Base-by-base conservation (phyloP, 148 eudicot genomes). In the Chenopodium album region DNA sequence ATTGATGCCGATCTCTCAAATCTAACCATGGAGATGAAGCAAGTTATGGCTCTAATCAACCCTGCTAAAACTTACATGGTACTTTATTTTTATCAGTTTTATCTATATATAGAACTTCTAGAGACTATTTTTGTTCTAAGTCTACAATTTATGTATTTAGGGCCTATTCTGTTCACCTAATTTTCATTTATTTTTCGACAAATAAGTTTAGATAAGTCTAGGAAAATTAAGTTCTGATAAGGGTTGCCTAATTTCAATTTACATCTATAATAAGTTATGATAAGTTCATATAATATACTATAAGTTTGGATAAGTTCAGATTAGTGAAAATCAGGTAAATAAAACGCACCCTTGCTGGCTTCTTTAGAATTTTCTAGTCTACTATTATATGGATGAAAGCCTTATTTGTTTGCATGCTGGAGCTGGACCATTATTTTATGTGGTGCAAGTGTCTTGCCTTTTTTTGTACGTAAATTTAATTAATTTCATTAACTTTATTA, bases 51-150 rank as follows among this genome's bases (percentile, higher is more conserved):
- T 70, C 94, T 94, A 71, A 90, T 96, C 76, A 89, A 83, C 84
- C 99, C 99, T 81, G 88, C 99, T 54, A 87, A 86, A 77, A 96
- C 99, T 67, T 96, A 89, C 85, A 94, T 96, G 99, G 99, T 96
- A 90, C 80, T 44, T 20, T 20, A 2, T 48, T 68, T 80, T 76
- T 23, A 46, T 65, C 9, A 60, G 71, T 68, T 13, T 46, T 34
- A 7, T 60, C 41, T 60, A 7, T 73, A 1, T 28, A 50, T 31
- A 66, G 63, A 29, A 13, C 59, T 75, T 56, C 41, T 17, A 48
- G 14, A 22, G 9, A 29, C 28, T 60, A 60, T 2, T 71, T 4
- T 62, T 71, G 59, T 77, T 28, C 54, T 59, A 62, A 62, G 46
- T 59, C 32, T 73, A 70, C 29, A 34, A 11, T 69, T 52, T 52